Percentiles rank a stretch among this genome's conserved stretches.
phyloP scores from a whole-genome alignment of 441 rosid species.

The Adansonia grandidieri region DNA sequence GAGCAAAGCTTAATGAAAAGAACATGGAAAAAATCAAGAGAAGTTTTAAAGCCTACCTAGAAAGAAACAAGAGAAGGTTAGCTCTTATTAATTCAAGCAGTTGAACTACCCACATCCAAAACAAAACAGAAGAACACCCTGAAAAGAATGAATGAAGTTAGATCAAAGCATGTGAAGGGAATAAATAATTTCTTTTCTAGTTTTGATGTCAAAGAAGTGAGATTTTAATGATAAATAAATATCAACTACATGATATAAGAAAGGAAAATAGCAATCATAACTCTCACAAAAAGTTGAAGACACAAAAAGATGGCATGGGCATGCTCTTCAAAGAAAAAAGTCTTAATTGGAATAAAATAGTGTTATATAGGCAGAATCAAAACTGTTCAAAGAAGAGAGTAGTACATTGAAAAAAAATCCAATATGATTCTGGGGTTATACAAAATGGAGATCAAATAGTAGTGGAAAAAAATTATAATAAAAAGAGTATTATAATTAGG shows the following conservation, averaged over 20 bases:
- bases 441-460: too few species aligned
- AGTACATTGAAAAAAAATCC: too few species aligned
- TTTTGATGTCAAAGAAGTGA: constrained; percentile 18
- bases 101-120: constrained; percentile 38
- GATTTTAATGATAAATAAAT: constrained; percentile 22
- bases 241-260: constrained; percentile 24
- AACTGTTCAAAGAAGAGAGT: too few species aligned
- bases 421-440: neutral
- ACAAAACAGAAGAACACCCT: constrained; percentile 30
- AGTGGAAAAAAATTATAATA: neutral
- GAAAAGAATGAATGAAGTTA: constrained; percentile 23
- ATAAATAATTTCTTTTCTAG: constrained; percentile 20
- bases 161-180: constrained; percentile 26
- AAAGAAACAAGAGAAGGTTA: constrained; percentile 22
- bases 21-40: neutral
- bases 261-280: constrained; percentile 40
- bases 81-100: constrained; percentile 30
- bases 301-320: constrained; percentile 22
- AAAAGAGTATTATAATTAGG: constrained; percentile 6
- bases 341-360: constrained; percentile 20
- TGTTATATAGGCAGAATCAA: too few species aligned
- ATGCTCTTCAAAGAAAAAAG: constrained; percentile 27
- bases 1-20: neutral
- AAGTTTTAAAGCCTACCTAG: constrained; percentile 14
- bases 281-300: constrained; percentile 37